Percentiles rank a stretch among this genome's conserved stretches.
Conservation (phyloP, 2,329 filamentous ascomycete genomes). For the Fusarium cyanostomum region DNA sequence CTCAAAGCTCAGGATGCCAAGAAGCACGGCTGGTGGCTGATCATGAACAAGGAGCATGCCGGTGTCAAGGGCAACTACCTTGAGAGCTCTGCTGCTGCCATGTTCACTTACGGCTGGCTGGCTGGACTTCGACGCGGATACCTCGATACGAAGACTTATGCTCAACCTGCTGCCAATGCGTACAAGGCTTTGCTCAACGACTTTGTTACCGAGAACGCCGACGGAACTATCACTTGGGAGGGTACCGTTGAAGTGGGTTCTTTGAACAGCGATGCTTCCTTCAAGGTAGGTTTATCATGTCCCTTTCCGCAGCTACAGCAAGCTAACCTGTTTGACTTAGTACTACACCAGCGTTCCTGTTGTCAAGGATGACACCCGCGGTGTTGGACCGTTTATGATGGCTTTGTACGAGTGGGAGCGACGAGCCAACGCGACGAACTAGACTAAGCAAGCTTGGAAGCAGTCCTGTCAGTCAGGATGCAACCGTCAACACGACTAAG, state of each 20-base stretch:
- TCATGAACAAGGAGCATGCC: constrained; percentile 61
- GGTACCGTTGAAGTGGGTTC: constrained; percentile 63
- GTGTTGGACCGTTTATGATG: constrained; percentile 44
- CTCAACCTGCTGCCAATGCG: constrained; percentile 36
- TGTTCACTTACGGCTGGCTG: constrained; percentile 65
- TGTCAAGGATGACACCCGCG: constrained; percentile 43
- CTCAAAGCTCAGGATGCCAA: constrained; percentile 53
- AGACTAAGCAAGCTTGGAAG: too few species aligned
- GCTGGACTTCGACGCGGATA: constrained; percentile 50
- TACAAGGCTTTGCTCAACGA: constrained; percentile 51
- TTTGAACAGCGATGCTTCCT: constrained; percentile 58
- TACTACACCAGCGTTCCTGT: constrained; percentile 43
- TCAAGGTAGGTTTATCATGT: constrained; percentile 53
- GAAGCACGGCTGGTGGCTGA: constrained; percentile 65
- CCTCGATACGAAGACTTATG: constrained; percentile 37
- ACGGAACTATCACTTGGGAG: constrained; percentile 60
- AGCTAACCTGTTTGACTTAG: constrained; percentile 13
- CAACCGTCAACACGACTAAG: too few species aligned
- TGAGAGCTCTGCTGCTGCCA: constrained; percentile 66
- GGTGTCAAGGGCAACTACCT: constrained; percentile 65
- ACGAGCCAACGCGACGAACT: constrained; percentile 4
- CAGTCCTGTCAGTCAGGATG: too few species aligned
- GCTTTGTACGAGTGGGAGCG: constrained; percentile 44
- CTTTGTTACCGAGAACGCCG: constrained; percentile 57
- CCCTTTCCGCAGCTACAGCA: rapidly evolving